These are phyloP conservation scores for Xylaria sp. DNA, from an alignment of 2,329 filamentous ascomycete genomes.

Conservation along the genomic window DNA sequence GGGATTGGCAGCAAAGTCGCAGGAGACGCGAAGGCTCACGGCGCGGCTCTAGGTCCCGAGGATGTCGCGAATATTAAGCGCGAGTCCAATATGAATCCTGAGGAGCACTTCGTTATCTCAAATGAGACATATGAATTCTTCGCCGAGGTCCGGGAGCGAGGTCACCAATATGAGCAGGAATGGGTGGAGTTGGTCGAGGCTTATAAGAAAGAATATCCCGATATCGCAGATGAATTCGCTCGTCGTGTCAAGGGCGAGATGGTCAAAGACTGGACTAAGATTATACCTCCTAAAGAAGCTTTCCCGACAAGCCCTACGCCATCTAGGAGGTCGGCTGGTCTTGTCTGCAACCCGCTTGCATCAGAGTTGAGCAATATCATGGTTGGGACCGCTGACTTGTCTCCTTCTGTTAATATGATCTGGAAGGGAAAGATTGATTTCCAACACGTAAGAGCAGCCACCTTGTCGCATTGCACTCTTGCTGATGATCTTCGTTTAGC, in stretches of 20 bases:
- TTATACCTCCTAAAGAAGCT: constrained; percentile 15
- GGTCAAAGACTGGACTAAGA: constrained; percentile 51
- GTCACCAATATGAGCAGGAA: constrained; percentile 57
- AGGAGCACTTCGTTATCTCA: constrained; percentile 54
- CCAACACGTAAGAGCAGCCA: constrained; percentile 49
- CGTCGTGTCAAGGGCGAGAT: constrained; percentile 60
- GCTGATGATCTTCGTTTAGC: background rate
- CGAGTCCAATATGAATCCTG: constrained; percentile 59
- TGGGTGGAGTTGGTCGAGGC: constrained; percentile 59
- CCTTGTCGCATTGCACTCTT: background rate
- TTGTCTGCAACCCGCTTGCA: constrained; percentile 62
- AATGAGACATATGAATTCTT: constrained; percentile 62
- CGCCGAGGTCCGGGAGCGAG: constrained; percentile 56
- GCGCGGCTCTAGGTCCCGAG: constrained; percentile 41
- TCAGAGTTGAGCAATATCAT: constrained; percentile 51
- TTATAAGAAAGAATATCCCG: constrained; percentile 51
- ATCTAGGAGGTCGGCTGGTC: constrained; percentile 58
- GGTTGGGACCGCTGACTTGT: constrained; percentile 60
- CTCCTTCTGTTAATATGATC: constrained; percentile 60
- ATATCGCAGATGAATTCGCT: constrained; percentile 55
- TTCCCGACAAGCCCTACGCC: constrained; percentile 62
- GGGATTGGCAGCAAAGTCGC: constrained; percentile 60
- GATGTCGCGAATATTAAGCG: constrained; percentile 66
- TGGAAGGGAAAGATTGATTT: constrained; percentile 63
- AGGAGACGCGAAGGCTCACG: constrained; percentile 60